A percentile compares a stretch with the other conserved stretches of the same genome.
These are phyloP conservation scores for Epichloe uncinata DNA, from an alignment of 2,329 filamentous ascomycete genomes.

Conservation along the genomic window DNA sequence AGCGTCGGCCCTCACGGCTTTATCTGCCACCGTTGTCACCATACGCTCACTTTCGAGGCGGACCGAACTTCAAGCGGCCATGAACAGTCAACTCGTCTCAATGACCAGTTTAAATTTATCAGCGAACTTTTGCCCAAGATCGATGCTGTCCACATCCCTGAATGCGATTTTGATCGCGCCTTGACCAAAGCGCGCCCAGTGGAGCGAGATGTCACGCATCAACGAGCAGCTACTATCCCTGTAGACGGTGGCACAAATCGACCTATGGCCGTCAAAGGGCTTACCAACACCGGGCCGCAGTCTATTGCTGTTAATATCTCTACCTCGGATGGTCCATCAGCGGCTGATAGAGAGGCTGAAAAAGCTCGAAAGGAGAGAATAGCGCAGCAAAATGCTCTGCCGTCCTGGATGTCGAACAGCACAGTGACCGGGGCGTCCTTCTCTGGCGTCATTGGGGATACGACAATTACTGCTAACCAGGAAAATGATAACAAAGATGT, in stretches of 20 bases:
- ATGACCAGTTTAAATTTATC: constrained; percentile 68
- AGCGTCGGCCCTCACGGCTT: constrained; percentile 59
- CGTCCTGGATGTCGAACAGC: constrained; percentile 58
- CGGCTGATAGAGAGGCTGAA: constrained; percentile 53
- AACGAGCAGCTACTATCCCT: constrained; percentile 45
- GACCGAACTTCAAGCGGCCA: constrained; percentile 57
- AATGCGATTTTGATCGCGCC: constrained; percentile 60
- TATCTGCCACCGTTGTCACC: constrained; percentile 66
- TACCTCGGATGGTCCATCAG: constrained; percentile 49
- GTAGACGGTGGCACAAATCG: constrained; percentile 39
- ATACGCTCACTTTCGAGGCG: constrained; percentile 49
- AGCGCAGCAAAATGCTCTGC: constrained; percentile 55
- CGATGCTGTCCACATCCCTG: constrained; percentile 60
- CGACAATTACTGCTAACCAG: constrained; percentile 18
- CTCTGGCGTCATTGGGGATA: constrained; percentile 17
- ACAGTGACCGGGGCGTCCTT: constrained; percentile 55
- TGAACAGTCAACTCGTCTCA: constrained; percentile 60
- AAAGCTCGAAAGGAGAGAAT: constrained; percentile 51
- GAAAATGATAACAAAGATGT: constrained; percentile 32
- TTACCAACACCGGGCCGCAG: constrained; percentile 52
- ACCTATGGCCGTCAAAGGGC: constrained; percentile 56
- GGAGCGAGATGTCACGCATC: constrained; percentile 52
- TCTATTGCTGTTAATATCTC: constrained; percentile 59
- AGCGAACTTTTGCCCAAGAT: constrained; percentile 64
- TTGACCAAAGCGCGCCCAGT: constrained; percentile 50